phyloP scores from a whole-genome alignment of 2,329 filamentous ascomycete genomes.

The Alternaria novae-zelandiae region DNA sequence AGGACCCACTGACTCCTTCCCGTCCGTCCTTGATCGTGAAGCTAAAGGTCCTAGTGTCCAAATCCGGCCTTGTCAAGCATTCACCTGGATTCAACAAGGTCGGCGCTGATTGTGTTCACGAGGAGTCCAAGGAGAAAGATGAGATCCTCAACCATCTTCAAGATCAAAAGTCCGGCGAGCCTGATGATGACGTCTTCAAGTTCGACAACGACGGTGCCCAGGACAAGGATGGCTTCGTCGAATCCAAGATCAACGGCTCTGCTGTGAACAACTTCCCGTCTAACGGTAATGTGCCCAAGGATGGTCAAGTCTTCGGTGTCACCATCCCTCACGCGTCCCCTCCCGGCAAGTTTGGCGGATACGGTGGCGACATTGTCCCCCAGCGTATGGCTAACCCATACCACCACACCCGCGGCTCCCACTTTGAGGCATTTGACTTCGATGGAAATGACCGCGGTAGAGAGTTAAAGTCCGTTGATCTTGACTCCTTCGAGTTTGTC shows the following conservation, averaged over 20 bases:
- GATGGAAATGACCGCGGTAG: neutral
- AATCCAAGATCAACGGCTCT: too few relatives aligned
- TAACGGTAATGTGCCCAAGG: too few relatives aligned
- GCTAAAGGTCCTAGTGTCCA: constrained; percentile 1
- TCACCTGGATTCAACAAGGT: neutral
- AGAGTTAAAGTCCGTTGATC: neutral
- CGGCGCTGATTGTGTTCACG: neutral
- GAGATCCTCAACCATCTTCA: neutral
- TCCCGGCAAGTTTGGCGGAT: too few relatives aligned
- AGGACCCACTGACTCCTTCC: constrained; percentile 7
- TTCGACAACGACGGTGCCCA: too few relatives aligned
- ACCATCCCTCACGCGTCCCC: too few relatives aligned
- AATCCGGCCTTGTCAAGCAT: neutral
- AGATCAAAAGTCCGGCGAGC: neutral
- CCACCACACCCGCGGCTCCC: too few relatives aligned
- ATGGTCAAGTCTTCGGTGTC: too few relatives aligned
- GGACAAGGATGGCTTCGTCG: too few relatives aligned
- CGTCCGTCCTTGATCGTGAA: constrained; percentile 15
- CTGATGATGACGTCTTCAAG: neutral
- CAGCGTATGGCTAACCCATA: too few relatives aligned
- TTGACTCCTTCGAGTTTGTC: neutral
- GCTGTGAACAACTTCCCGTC: too few relatives aligned
- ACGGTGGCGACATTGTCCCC: too few relatives aligned
- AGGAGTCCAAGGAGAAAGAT: neutral
- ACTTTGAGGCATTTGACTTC: too few relatives aligned